phyloP scores from a whole-genome alignment of 2,329 filamentous ascomycete species.

The Aspergillus sp. region DNA sequence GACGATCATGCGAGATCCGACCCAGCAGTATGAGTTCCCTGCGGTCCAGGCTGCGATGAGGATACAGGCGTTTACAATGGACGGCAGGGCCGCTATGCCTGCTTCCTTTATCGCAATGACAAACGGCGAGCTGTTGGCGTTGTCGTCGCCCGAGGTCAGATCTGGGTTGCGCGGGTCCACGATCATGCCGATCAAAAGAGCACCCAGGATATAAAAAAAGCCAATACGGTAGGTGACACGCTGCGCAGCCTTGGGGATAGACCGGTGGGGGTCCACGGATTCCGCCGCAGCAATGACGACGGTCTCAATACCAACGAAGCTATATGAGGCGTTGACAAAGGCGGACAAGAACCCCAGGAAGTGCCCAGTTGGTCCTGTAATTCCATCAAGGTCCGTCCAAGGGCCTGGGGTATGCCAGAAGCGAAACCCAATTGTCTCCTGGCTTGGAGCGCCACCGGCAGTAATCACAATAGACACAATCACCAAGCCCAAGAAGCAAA shows the following conservation, averaged over 20 bases:
- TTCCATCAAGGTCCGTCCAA: not conserved
- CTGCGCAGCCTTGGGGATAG: not conserved
- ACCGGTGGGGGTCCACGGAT: not conserved
- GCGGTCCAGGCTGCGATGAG: conserved; percentile 42
- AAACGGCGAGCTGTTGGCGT: conserved; percentile 3
- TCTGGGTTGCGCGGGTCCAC: conserved; percentile 23
- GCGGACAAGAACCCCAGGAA: not conserved
- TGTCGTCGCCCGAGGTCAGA: conserved; percentile 27
- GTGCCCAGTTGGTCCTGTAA: not conserved
- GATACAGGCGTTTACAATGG: not conserved
- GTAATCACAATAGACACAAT: not conserved
- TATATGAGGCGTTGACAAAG: not conserved
- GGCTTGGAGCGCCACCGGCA: not conserved
- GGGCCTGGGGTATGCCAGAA: not conserved
- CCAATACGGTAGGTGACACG: conserved; percentile 35
- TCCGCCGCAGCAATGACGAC: not conserved
- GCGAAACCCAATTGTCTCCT: not conserved
- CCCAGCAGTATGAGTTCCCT: conserved; percentile 45
- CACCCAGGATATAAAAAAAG: conserved; percentile 39
- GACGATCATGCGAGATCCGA: conserved; percentile 61
- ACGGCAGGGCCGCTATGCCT: not conserved
- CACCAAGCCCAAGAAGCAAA: not conserved
- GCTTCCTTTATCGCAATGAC: not conserved
- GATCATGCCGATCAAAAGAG: conserved; percentile 31
- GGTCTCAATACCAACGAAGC: not conserved